These are phyloP conservation scores for Ulmus americana DNA, from an alignment of 331 rosid genomes.

Conservation along the genomic window DNA sequence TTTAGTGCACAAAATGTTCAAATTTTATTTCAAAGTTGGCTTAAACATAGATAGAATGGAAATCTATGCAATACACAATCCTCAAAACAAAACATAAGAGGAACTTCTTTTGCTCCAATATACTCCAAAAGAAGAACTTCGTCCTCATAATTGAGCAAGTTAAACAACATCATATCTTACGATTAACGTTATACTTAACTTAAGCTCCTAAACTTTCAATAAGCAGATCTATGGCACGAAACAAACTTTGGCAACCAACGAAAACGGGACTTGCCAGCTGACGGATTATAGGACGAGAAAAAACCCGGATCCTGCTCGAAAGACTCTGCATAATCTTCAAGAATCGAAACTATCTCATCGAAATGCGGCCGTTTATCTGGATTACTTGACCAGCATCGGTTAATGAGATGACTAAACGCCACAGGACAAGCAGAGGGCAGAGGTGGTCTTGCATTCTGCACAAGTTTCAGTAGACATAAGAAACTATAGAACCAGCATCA, in stretches of 20 bases:
- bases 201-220: slow-evolving; percentile 25
- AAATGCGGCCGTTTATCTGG: slow-evolving; percentile 82
- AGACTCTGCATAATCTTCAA: slow-evolving; percentile 50
- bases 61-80: not conserved
- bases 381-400: slow-evolving; percentile 77
- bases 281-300: slow-evolving; percentile 50
- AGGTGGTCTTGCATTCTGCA: slow-evolving; percentile 96
- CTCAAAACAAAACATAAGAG: not conserved
- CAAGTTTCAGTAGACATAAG: not conserved
- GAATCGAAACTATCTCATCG: slow-evolving; percentile 55
- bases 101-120: slow-evolving; percentile 20
- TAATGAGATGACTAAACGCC: slow-evolving; percentile 66
- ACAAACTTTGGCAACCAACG: slow-evolving; percentile 56
- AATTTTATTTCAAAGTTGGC: not conserved
- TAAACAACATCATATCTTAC: slow-evolving; percentile 20
- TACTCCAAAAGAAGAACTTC: slow-evolving; percentile 7
- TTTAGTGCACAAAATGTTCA: not conserved
- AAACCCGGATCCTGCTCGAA: slow-evolving; percentile 58
- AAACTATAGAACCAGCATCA: too few species aligned
- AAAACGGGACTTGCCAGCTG: slow-evolving; percentile 24
- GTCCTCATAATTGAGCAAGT: slow-evolving; percentile 6
- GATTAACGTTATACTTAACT: slow-evolving; percentile 8
- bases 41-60: not conserved
- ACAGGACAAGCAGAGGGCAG: slow-evolving; percentile 70
- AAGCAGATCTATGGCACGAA: slow-evolving; percentile 29